Evolutionary conservation across 495 filamentous ascomycete species (phyloP).

Genomic region (Chaetomidium leptoderma): DNA sequence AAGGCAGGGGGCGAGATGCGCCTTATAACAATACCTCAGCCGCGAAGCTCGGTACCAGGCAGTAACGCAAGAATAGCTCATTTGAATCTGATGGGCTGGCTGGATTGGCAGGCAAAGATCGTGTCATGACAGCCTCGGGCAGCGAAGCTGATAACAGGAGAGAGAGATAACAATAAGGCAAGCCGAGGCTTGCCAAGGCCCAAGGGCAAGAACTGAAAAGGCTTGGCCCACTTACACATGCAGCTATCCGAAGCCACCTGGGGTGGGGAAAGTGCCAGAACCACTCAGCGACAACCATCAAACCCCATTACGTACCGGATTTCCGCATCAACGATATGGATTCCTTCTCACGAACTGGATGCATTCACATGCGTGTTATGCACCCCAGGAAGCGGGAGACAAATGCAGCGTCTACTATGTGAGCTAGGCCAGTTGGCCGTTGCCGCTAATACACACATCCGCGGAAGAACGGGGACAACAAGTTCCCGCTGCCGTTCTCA

Average conservation of each 20-base stretch:
- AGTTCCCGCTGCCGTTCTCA: too few relatives aligned
- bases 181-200: constrained; percentile 16
- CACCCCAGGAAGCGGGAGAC: too few relatives aligned
- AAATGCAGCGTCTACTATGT: too few relatives aligned
- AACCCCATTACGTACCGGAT: constrained; percentile 5
- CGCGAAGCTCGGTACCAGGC: not conserved
- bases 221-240: constrained; percentile 9
- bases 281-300: constrained; percentile 18
- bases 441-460: too few relatives aligned
- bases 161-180: constrained; percentile 21
- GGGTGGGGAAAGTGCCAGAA: too few relatives aligned
- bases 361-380: too few relatives aligned
- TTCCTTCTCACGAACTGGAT: not conserved
- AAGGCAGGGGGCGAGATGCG: constrained; percentile 1
- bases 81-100: not conserved
- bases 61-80: not conserved
- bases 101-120: constrained; percentile 14
- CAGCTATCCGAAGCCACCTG: constrained; percentile 7
- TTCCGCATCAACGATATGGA: not conserved
- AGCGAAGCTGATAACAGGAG: constrained; percentile 6
- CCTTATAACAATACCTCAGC: constrained; percentile 14
- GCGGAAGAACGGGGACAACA: too few relatives aligned
- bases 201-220: not conserved
- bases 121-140: constrained; percentile 5
- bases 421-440: too few relatives aligned